Percentiles rank a stretch among this genome's conserved stretches.
Conservation (phyloP, 441 rosid genomes). For the Viola pubescens region DNA sequence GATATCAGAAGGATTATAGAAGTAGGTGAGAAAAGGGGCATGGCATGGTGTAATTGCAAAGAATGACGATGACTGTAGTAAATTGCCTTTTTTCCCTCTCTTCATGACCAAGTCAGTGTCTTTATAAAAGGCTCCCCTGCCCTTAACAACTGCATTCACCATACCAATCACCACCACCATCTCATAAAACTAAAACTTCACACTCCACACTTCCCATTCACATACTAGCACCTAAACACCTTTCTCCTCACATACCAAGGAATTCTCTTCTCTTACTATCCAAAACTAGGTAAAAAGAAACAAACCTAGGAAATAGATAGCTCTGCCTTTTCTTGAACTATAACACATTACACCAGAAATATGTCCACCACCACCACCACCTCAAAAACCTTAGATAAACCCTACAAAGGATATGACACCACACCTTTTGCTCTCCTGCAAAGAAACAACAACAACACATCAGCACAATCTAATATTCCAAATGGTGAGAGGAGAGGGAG, state of each 20-base stretch:
- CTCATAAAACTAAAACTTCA: constrained; percentile 10
- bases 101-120: constrained; percentile 22
- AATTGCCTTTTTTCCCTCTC: constrained; percentile 12
- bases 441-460: constrained; percentile 28
- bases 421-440: constrained; percentile 50
- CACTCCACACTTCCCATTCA: neutral
- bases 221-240: neutral
- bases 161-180: neutral
- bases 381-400: constrained; percentile 32
- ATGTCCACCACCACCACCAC: constrained; percentile 24
- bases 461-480: constrained; percentile 25
- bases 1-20: neutral
- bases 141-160: too few relatives aligned
- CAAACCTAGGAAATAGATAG: too few relatives aligned
- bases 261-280: too few relatives aligned
- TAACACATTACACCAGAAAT: too few relatives aligned
- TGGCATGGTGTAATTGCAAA: neutral
- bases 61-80: constrained; percentile 24
- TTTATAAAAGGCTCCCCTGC: constrained; percentile 26
- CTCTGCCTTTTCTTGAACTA: too few relatives aligned
- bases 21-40: constrained; percentile 25
- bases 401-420: constrained; percentile 22
- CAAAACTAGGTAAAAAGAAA: too few relatives aligned
- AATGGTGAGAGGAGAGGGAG: constrained; percentile 65
- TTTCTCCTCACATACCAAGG: neutral